Evolutionary conservation across 202 grass and related monocot species (phyloP).

Genomic region (Schoenoplectus tabernaemontani): DNA sequence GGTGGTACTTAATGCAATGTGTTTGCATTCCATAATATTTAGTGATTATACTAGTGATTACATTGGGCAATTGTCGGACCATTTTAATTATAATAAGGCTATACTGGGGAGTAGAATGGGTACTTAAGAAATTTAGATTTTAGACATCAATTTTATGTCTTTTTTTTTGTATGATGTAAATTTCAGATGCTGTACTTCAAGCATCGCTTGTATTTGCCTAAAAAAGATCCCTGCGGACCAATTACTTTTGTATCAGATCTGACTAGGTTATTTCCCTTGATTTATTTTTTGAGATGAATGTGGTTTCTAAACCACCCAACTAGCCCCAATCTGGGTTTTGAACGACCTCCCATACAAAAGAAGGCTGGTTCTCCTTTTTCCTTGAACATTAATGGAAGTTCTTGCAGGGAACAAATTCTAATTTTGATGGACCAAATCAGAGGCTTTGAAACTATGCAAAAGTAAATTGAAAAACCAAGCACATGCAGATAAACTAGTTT

Average conservation of each 20-base stretch:
- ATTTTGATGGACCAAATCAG: background rate
- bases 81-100: background rate
- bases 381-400: too few species aligned
- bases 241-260: background rate
- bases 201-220: background rate
- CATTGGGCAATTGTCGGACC: background rate
- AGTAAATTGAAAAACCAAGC: background rate
- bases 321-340: too few species aligned
- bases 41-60: background rate
- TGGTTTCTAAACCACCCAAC: too few species aligned
- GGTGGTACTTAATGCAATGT: conserved; percentile 25
- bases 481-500: background rate
- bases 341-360: too few species aligned
- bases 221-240: background rate
- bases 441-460: background rate
- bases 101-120: background rate
- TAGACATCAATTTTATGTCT: background rate
- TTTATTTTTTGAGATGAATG: too few species aligned
- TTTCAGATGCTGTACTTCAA: background rate
- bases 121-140: background rate
- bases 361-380: too few species aligned
- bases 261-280: background rate
- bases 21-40: background rate
- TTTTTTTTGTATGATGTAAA: background rate
- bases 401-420: background rate